These are phyloP conservation scores for Candida xyloterini DNA, from an alignment of 805 yeast genomes.

Conservation along the genomic window DNA sequence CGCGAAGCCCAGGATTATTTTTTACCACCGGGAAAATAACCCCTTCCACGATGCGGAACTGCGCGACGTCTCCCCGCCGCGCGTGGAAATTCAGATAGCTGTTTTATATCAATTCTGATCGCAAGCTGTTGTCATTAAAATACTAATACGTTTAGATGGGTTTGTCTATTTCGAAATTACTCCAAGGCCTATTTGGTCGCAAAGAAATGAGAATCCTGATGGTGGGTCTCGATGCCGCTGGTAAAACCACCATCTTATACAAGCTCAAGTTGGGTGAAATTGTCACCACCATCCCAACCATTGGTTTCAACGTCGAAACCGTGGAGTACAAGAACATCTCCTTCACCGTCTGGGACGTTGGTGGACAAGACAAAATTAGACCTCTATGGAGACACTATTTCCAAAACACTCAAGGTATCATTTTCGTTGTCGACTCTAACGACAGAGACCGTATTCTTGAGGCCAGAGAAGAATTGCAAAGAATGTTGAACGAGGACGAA, in stretches of 20 bases:
- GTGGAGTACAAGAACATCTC: slow-evolving; percentile 96
- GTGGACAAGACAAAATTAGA: slow-evolving; percentile 99
- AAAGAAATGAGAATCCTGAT: slow-evolving; percentile 97
- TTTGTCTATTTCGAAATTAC: slow-evolving; percentile 88
- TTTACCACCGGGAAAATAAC: slow-evolving; percentile 4
- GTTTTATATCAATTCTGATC: slow-evolving; percentile 1
- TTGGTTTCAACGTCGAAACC: slow-evolving; percentile 96
- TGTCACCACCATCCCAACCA: slow-evolving; percentile 94
- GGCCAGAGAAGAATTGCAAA: slow-evolving; percentile 97
- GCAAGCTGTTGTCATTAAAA: slow-evolving; percentile 1
- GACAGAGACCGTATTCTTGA: slow-evolving; percentile 97
- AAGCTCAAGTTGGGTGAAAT: slow-evolving; percentile 94
- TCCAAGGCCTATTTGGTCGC: slow-evolving; percentile 93
- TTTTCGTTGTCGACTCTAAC: slow-evolving; percentile 95
- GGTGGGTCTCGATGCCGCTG: slow-evolving; percentile 99
- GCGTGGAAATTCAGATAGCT: slow-evolving; percentile 2
- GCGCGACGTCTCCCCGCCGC: not conserved
- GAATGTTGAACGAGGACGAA: slow-evolving; percentile 98
- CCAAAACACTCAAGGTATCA: slow-evolving; percentile 98
- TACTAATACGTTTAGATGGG: slow-evolving; percentile 60
- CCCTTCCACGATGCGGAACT: not conserved
- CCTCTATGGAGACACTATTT: slow-evolving; percentile 98
- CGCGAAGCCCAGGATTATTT: slow-evolving; percentile 10
- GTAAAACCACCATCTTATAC: slow-evolving; percentile 95
- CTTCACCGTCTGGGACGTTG: slow-evolving; percentile 98